A percentile compares a stretch with the other conserved stretches of the same genome.
These are phyloP conservation scores for Dryas drummondii DNA, from an alignment of 306 rosid species.

Conservation along the genomic window DNA sequence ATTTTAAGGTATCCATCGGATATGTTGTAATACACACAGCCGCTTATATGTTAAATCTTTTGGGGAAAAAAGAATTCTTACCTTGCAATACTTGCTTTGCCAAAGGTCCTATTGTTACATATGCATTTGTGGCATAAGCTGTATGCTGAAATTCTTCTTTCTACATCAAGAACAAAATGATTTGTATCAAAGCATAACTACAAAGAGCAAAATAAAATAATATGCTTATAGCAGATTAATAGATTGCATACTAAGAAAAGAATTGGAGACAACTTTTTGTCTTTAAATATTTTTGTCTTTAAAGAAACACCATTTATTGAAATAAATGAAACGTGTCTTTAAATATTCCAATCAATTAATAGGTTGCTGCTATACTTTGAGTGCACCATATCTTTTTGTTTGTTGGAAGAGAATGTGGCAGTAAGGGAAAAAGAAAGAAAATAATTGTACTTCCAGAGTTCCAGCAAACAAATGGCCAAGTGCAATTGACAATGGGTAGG, in stretches of 20 bases:
- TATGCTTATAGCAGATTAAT: not conserved
- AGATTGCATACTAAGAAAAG: not conserved
- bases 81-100: conserved; percentile 80
- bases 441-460: too few relatives aligned
- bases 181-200: not conserved
- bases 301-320: too few relatives aligned
- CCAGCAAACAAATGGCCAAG: not conserved
- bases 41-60: not conserved
- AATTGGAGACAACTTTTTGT: not conserved
- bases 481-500: not conserved
- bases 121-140: conserved; percentile 85
- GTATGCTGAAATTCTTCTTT: conserved; percentile 99
- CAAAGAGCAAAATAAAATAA: not conserved
- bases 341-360: not conserved
- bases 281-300: not conserved
- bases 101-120: conserved; percentile 63
- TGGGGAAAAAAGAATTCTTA: conserved; percentile 8
- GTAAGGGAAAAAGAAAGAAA: not conserved
- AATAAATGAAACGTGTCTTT: too few relatives aligned
- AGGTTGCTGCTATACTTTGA: not conserved
- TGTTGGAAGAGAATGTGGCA: not conserved
- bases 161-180: conserved; percentile 45
- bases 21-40: not conserved
- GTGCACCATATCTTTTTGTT: not conserved
- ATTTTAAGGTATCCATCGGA: not conserved